Percentiles rank a stretch among this genome's conserved stretches.
These are phyloP conservation scores for Eragrostis nindensis DNA, from an alignment of 176 grass and related monocot species.

Conservation along the genomic window DNA sequence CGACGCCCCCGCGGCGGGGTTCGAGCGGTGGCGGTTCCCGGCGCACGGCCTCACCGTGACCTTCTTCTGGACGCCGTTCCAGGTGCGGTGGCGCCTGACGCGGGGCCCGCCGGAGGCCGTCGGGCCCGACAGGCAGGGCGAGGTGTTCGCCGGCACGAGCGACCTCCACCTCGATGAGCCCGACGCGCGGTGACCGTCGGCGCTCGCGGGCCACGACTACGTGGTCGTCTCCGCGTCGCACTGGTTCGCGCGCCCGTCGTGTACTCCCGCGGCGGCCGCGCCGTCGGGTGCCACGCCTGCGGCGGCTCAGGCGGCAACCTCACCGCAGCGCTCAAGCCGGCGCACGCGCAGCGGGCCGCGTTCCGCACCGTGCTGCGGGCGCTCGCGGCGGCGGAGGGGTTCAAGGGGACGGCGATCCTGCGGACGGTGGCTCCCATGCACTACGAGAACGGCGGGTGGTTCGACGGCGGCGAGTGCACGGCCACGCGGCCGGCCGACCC, in stretches of 20 bases:
- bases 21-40: conserved; percentile 63
- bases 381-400: conserved; percentile 33
- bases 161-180: conserved; percentile 59
- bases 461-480: conserved; percentile 60
- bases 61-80: conserved; percentile 86
- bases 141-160: conserved; percentile 49
- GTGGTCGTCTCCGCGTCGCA: conserved; percentile 69
- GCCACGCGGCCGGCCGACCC: conserved; percentile 25
- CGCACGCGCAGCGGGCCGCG: conserved; percentile 54
- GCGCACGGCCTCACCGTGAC: conserved; percentile 49
- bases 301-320: conserved; percentile 24
- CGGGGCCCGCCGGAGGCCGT: conserved; percentile 42
- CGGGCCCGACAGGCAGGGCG: conserved; percentile 44
- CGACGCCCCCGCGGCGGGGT: conserved; percentile 24
- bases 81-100: conserved; percentile 56
- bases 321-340: conserved; percentile 40
- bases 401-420: conserved; percentile 53
- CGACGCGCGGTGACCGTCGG: conserved; percentile 58
- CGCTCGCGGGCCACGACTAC: conserved; percentile 47
- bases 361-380: conserved; percentile 55
- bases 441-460: conserved; percentile 58
- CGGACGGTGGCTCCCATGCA: conserved; percentile 59
- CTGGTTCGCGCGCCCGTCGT: conserved; percentile 82
- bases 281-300: conserved; percentile 64
- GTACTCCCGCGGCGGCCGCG: conserved; percentile 46